These are phyloP conservation scores for Capsicum baccatum DNA, from an alignment of 257 asterid genomes.

Conservation along the genomic window DNA sequence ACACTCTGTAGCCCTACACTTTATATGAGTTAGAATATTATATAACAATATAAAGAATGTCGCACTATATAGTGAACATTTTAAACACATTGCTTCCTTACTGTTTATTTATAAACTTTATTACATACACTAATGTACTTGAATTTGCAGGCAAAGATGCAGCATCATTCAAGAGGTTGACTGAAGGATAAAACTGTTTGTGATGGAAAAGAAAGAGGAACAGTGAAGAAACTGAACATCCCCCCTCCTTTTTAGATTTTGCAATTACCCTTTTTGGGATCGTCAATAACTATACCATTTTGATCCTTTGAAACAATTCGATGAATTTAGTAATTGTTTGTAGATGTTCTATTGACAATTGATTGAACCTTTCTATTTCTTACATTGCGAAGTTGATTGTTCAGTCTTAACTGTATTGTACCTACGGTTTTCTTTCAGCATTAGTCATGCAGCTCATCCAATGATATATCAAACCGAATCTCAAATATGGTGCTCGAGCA, in stretches of 20 bases:
- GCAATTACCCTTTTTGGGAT: neutral
- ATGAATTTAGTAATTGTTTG: neutral
- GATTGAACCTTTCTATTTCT: neutral
- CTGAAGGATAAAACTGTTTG: neutral
- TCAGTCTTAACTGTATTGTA: neutral
- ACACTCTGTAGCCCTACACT: too few species aligned
- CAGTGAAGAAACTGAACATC: neutral
- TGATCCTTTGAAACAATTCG: neutral
- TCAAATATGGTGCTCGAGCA: neutral
- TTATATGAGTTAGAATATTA: too few species aligned
- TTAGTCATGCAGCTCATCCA: neutral
- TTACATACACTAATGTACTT: neutral
- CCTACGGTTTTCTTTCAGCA: neutral
- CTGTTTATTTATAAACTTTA: neutral
- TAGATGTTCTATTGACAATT: neutral
- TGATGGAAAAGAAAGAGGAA: neutral
- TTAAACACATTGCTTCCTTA: neutral
- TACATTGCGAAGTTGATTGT: neutral
- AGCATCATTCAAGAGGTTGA: neutral
- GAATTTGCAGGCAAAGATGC: slow-evolving; percentile 1
- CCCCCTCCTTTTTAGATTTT: too few species aligned
- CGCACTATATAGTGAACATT: neutral
- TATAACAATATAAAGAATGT: too few species aligned
- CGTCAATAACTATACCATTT: neutral
- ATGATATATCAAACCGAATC: too few species aligned